A percentile compares a stretch with the other conserved stretches of the same genome.
Conservation (phyloP, 305 asterid genomes). For the Fraxinus latifolia region DNA sequence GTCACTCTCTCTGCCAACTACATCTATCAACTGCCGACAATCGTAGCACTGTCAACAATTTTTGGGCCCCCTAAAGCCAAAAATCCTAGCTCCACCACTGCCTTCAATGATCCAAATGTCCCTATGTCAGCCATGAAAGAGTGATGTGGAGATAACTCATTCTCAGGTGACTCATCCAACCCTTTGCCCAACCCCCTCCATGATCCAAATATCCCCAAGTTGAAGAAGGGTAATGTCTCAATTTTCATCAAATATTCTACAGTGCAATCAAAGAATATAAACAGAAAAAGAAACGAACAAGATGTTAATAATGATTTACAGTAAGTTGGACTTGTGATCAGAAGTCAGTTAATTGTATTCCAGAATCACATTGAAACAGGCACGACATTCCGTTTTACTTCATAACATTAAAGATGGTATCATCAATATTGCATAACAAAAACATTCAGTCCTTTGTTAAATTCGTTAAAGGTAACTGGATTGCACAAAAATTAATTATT, state of each 20-base stretch:
- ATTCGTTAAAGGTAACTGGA: background rate
- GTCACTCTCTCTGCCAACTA: too few relatives aligned
- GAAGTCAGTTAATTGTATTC: background rate
- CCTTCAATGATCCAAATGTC: background rate
- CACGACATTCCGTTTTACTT: background rate
- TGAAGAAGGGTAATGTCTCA: background rate
- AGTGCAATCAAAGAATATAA: background rate
- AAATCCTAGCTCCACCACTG: too few relatives aligned
- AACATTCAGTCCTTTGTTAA: background rate
- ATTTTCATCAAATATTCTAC: background rate
- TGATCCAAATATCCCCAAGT: background rate
- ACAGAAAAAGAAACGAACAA: background rate
- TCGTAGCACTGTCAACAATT: too few relatives aligned
- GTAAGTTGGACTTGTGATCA: background rate
- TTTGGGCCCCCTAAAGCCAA: too few relatives aligned
- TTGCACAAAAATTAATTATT: background rate
- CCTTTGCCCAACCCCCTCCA: background rate
- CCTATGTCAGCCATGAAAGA: background rate
- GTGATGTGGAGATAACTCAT: background rate
- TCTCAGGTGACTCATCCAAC: background rate
- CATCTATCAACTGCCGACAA: too few relatives aligned
- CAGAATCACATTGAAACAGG: background rate
- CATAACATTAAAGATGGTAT: background rate
- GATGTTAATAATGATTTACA: background rate
- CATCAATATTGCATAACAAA: background rate